Evolutionary conservation across 345 rosid species (phyloP), one percentile per base, ranked within the genome.

Genomic region (Dovyalis caffra): DNA sequence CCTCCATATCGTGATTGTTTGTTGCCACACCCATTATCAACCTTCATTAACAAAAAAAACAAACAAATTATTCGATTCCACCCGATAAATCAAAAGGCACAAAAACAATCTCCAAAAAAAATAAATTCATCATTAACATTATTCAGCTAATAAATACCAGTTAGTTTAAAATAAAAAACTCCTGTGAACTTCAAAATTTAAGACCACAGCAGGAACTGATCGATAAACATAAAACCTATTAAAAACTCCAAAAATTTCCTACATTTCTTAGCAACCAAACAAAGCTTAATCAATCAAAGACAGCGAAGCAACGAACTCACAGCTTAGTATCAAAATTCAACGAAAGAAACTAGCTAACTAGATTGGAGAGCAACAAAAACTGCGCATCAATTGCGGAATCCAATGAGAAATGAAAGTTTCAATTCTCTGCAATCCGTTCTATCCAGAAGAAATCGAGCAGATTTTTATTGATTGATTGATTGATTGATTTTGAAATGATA

Each of bases 1-100:
- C 98, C 79, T 89, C 98, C 88, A 87, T 78, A 25, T 83, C 91
- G 60, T 62, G 72, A 76, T 66, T 83, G 81, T 93, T 88, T 66
- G 83, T 77, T 28, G 71, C 88, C n/a, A 80, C 75, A 15, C 88
- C 97, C 98, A 91, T 91, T 76, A 18, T 33, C 66, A 64, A 64
- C 35, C 75, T 70, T 68, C 70, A 65, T 65, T 14, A 23, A 49
- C 23, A 20, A 10, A 73, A 23, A n/a, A 20, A 35, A 18, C 15
- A 49, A 37, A 74, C 63, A 38, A n/a, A 35, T 2, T 32, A n/a
- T n/a, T n/a, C n/a, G 28, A 20, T 61, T 34, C 33, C 32, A 53
- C 5, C 40, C 16, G 35, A 62, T 8, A 23, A 57, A 21, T 49
- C 29, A 5, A 66, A 66, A 6, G 34, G 21, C 53, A n/a, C 49